Conservation (phyloP, 176 grass and related monocot species). For the Phragmites australis region DNA sequence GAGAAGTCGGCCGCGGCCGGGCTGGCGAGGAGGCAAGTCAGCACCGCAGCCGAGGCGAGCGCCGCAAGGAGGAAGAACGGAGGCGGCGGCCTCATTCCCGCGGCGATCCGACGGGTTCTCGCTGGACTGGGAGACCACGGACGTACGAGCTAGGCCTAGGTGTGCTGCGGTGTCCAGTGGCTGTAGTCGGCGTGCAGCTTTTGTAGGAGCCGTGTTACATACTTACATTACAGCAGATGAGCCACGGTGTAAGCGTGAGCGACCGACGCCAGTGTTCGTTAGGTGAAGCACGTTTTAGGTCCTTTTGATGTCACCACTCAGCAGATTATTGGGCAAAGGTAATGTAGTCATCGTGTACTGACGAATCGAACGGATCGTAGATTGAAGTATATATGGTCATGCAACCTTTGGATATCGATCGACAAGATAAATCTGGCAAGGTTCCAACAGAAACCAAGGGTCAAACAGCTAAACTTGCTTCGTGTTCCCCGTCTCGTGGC, state of each 20-base stretch:
- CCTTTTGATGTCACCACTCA: neutral
- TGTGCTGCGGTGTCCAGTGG: neutral
- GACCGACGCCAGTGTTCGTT: neutral
- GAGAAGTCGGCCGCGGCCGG: constrained; percentile 7
- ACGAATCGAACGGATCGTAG: too few species aligned
- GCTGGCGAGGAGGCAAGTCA: constrained; percentile 6
- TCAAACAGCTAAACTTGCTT: constrained; percentile 13
- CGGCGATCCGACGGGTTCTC: neutral
- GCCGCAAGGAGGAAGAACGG: neutral
- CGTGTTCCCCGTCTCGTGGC: neutral
- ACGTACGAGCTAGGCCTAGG: too few species aligned
- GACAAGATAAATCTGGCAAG: neutral
- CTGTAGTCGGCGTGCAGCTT: neutral
- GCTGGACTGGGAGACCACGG: neutral
- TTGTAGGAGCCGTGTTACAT: constrained; percentile 24
- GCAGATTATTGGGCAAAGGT: neutral
- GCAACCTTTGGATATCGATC: too few species aligned
- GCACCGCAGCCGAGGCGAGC: neutral
- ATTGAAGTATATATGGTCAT: too few species aligned
- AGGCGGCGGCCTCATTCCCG: constrained; percentile 19
- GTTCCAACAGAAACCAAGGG: constrained; percentile 8
- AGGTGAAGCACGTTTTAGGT: constrained; percentile 6
- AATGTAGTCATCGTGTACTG: neutral
- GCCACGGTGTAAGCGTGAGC: constrained; percentile 18
- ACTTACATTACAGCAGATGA: neutral